Evolutionary conservation across 441 rosid species (phyloP).

Genomic region (Breynia disticha): DNA sequence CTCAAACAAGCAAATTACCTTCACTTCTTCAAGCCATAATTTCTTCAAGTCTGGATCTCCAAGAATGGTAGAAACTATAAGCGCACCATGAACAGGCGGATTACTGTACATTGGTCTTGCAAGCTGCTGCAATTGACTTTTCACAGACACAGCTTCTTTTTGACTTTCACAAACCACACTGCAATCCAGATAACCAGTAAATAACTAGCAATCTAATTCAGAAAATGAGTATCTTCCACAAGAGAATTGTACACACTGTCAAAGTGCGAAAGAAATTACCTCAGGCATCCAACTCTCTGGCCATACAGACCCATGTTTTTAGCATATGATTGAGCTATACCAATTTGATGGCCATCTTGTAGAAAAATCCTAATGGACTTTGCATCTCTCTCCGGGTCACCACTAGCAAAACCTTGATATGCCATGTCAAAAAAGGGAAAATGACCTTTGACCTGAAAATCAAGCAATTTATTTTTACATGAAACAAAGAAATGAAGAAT

Average conservation of each 20-base stretch:
- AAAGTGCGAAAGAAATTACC: conserved; percentile 31
- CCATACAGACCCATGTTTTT: conserved; percentile 99
- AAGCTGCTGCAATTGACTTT: conserved; percentile 93
- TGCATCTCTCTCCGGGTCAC: conserved; percentile 92
- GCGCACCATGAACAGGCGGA: conserved; percentile 91
- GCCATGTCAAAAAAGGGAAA: conserved; percentile 98
- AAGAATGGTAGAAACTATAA: conserved; percentile 69
- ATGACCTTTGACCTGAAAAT: conserved; percentile 64
- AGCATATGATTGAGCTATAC: conserved; percentile 91
- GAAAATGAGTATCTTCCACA: too few relatives aligned
- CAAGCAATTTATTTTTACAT: not conserved
- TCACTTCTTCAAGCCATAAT: conserved; percentile 85
- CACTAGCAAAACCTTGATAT: conserved; percentile 98
- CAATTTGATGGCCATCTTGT: conserved; percentile 78
- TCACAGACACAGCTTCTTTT: conserved; percentile 70
- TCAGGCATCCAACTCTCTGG: conserved; percentile 95
- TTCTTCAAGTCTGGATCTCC: conserved; percentile 70
- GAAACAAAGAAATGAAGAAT: not conserved
- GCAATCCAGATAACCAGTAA: conserved; percentile 11
- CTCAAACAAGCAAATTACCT: conserved; percentile 33
- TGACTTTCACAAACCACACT: conserved; percentile 83
- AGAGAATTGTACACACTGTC: not conserved
- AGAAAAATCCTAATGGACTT: conserved; percentile 90
- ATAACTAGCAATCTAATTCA: too few relatives aligned
- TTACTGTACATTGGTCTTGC: conserved; percentile 99